These are phyloP conservation scores for Salvia hispanica DNA, from an alignment of 257 asterid species.

Conservation along the genomic window DNA sequence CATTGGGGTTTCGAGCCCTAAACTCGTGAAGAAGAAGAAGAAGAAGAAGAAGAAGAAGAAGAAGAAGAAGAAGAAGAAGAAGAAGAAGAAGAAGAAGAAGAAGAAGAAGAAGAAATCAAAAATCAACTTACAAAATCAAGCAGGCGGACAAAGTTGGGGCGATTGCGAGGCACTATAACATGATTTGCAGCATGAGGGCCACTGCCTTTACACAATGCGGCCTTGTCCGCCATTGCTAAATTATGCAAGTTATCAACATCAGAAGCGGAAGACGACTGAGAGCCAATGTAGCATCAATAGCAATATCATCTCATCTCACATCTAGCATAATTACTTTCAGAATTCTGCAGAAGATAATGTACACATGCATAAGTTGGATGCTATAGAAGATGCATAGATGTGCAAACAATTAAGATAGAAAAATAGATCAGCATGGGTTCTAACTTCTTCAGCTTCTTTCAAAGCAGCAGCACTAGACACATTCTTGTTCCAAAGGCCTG, in stretches of 20 bases:
- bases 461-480: conserved; percentile 38
- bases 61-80: too few relatives aligned
- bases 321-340: too few relatives aligned
- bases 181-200: conserved; percentile 62
- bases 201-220: conserved; percentile 57
- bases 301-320: conserved; percentile 11
- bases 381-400: conserved; percentile 9
- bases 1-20: conserved; percentile 39
- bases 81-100: too few relatives aligned
- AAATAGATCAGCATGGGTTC: conserved; percentile 61
- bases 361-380: too few relatives aligned
- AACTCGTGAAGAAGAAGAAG: conserved; percentile 38
- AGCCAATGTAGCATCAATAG: conserved; percentile 30
- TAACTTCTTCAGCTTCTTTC: conserved; percentile 75
- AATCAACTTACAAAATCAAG: conserved; percentile 84
- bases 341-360: too few relatives aligned
- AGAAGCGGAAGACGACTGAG: conserved; percentile 95
- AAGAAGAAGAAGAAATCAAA: conserved; percentile 37
- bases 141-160: conserved; percentile 61
- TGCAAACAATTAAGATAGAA: conserved; percentile 28
- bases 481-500: conserved; percentile 45
- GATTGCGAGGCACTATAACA: conserved; percentile 60
- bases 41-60: too few relatives aligned
- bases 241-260: conserved; percentile 84
- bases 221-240: conserved; percentile 59